phyloP scores from a whole-genome alignment of 805 yeast species.

The Teunomyces gatunensis region DNA sequence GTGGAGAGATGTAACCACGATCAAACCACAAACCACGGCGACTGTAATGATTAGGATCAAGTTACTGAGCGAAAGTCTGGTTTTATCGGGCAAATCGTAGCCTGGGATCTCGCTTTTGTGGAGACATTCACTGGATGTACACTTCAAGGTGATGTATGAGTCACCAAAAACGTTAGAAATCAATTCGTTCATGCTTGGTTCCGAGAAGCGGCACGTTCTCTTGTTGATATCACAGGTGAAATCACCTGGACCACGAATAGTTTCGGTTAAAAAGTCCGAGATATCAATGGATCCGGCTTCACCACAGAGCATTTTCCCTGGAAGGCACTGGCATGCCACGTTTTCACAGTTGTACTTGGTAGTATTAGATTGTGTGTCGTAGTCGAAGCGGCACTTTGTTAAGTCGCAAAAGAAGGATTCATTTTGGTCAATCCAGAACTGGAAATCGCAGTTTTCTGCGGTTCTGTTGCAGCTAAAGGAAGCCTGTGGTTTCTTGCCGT shows the following conservation, averaged over 20 bases:
- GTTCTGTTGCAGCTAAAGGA: slow-evolving; percentile 84
- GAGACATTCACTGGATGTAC: slow-evolving; percentile 86
- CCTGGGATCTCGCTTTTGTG: slow-evolving; percentile 95
- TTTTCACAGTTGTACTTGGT: slow-evolving; percentile 77
- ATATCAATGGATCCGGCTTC: slow-evolving; percentile 91
- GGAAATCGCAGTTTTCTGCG: slow-evolving; percentile 72
- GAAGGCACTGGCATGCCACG: slow-evolving; percentile 85
- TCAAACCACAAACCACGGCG: slow-evolving; percentile 41
- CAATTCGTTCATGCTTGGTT: slow-evolving; percentile 93
- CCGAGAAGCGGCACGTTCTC: slow-evolving; percentile 74
- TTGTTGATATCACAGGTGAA: slow-evolving; percentile 71
- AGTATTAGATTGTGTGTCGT: slow-evolving; percentile 57
- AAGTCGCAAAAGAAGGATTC: slow-evolving; percentile 92
- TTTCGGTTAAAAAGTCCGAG: slow-evolving; percentile 85
- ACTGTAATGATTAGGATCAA: slow-evolving; percentile 46
- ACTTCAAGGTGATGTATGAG: slow-evolving; percentile 74
- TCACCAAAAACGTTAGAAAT: slow-evolving; percentile 94
- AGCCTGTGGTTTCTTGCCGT: slow-evolving; percentile 84
- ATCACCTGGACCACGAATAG: slow-evolving; percentile 91
- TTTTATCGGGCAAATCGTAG: slow-evolving; percentile 62
- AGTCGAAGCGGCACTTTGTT: slow-evolving; percentile 65
- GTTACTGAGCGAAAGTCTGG: slow-evolving; percentile 43
- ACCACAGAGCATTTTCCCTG: slow-evolving; percentile 93
- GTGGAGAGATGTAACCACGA: slow-evolving; percentile 41
- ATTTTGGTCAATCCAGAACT: slow-evolving; percentile 89